Evolutionary conservation across 2,329 filamentous ascomycete species (phyloP), one percentile per base, ranked within the genome.

Genomic region (Alternaria rosae): DNA sequence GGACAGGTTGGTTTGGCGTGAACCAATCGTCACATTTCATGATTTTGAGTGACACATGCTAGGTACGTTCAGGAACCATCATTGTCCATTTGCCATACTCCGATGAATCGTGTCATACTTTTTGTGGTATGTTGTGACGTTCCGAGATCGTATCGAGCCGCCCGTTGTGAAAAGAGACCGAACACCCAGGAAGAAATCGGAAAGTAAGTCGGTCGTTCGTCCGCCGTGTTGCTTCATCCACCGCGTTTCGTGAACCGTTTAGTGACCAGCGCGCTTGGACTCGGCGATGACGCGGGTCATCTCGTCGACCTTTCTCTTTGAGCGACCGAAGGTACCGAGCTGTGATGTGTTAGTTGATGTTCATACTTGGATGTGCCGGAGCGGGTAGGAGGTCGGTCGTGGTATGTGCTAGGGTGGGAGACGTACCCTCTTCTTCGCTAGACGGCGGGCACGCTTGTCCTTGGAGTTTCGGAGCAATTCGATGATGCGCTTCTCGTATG

Each of bases 281-380:
- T 98, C 95, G 80, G 94, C 93, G 82, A 99, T 99, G 85, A 99
- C 92, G 80, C 92, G 90, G 86, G 93, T 92, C 86, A 99, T 93
- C 87, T 98, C 94, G 83, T 99, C 95, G 76, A 99, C 95, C 94
- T 99, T 99, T 83, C 89, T 91, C 94, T 99, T 99, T 81, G 94
- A 94, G 84, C 95, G 94, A 81, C 92, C 92, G 85, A 98, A 98
- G 78, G 95, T 98, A 83, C 95, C 95, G 87, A 99, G 94, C 91
- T 95, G 64, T 65, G 17, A 10, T 21, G 11, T 62, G 72, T 79
- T 71, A 80, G 76, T 70, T 57, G 54, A 45, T 54, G 57, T 45
- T 62, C 59, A 50, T 51, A 54, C n/a, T 32, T 30, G 54, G 48
- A 41, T 38, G 32, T 43, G 13, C 43, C 45, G 25, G 25, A 52